These are phyloP conservation scores for Pseudopyricularia cyperi DNA, from an alignment of 2,329 filamentous ascomycete species.

Conservation along the genomic window DNA sequence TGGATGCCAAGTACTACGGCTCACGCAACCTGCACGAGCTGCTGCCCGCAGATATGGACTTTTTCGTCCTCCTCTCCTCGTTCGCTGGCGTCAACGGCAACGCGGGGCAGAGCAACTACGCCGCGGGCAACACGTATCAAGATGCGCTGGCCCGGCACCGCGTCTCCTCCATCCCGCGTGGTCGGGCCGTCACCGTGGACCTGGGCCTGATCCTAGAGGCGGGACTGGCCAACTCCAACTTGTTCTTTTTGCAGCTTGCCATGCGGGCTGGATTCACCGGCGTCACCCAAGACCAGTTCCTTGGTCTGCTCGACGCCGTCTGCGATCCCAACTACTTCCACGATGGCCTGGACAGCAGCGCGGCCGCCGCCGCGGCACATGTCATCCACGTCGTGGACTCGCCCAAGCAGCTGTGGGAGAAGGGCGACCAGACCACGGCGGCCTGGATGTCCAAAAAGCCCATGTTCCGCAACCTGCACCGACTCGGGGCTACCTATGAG, in stretches of 20 bases:
- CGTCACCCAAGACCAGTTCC: background rate
- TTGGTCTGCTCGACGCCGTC: background rate
- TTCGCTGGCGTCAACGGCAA: constrained; percentile 12
- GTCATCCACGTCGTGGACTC: background rate
- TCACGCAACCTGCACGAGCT: constrained; percentile 18
- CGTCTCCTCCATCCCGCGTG: constrained; percentile 1
- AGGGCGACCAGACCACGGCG: background rate
- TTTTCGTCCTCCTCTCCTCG: constrained; percentile 17
- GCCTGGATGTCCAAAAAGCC: constrained; percentile 1
- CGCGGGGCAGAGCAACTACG: constrained; percentile 14
- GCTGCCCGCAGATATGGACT: constrained; percentile 16
- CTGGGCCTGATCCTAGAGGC: constrained; percentile 8
- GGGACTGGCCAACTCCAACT: constrained; percentile 25
- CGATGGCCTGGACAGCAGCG: too few relatives aligned
- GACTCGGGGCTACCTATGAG: background rate
- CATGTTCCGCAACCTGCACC: constrained; percentile 4
- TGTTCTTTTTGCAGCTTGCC: too few relatives aligned
- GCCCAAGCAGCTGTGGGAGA: background rate
- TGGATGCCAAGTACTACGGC: constrained; percentile 17
- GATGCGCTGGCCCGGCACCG: constrained; percentile 15
- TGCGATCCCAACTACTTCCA: background rate
- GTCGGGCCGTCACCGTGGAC: constrained; percentile 14
- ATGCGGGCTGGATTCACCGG: background rate
- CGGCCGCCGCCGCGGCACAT: background rate
- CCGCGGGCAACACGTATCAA: constrained; percentile 18